Conservation (phyloP, 2,329 filamentous ascomycete genomes). For the Orbilia brochopaga region DNA sequence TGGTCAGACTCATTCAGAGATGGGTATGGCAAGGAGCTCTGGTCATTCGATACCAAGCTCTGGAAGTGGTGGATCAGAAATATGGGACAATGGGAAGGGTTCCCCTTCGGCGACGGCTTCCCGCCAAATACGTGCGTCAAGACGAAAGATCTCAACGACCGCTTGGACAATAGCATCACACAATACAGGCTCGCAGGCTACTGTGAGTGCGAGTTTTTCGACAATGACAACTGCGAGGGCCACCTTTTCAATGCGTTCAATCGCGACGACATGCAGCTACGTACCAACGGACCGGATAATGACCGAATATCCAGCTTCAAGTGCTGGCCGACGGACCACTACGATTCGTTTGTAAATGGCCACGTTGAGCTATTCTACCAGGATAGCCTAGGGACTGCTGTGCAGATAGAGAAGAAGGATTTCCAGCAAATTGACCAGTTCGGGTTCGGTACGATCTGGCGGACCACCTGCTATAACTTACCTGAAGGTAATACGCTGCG, state of each 20-base stretch:
- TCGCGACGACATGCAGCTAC: constrained; percentile 10
- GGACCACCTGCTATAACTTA: no score
- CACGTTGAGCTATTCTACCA: background rate
- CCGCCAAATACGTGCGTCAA: no score
- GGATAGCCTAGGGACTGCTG: background rate
- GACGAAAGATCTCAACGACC: background rate
- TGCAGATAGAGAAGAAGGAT: no score
- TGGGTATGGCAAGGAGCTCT: no score
- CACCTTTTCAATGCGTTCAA: constrained; percentile 24
- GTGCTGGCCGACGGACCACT: constrained; percentile 5
- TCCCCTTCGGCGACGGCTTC: no score
- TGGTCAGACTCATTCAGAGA: no score
- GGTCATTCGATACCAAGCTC: no score
- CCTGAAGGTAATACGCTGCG: no score
- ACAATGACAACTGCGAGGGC: background rate
- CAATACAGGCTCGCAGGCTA: constrained; percentile 10
- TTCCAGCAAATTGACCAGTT: no score
- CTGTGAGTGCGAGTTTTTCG: constrained; percentile 38
- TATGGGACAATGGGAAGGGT: no score
- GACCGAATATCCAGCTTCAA: constrained; percentile 16
- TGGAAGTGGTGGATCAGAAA: no score
- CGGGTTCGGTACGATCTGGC: no score
- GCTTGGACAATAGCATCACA: background rate
- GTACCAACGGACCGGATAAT: constrained; percentile 11
- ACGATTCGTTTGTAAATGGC: constrained; percentile 1